Conservation (phyloP, 768 basidiomycete genomes). For the Sistotremastrum suecicum region DNA sequence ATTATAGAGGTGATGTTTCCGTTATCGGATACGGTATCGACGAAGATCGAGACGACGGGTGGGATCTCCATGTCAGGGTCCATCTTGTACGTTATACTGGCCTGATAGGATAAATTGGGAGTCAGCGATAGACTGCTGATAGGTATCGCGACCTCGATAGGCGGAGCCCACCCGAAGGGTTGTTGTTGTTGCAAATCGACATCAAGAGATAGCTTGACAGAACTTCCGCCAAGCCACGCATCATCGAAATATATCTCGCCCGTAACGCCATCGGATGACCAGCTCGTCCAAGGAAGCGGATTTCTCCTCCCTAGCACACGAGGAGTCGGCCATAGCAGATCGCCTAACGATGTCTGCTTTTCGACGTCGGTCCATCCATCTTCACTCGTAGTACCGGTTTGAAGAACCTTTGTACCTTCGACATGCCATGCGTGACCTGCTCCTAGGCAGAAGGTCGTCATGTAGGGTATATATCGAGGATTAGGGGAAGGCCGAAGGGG, state of each 20-base stretch:
- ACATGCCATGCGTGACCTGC: conserved; percentile 60
- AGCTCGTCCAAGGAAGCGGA: conserved; percentile 19
- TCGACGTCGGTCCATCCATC: conserved; percentile 69
- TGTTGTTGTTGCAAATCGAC: no score
- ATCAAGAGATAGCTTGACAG: conserved; percentile 29
- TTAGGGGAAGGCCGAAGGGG: conserved; percentile 34
- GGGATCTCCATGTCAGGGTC: conserved; percentile 9
- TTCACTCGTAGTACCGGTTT: conserved; percentile 12
- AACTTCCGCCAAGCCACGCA: conserved; percentile 62
- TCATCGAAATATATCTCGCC: conserved; percentile 41
- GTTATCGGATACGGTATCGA: conserved; percentile 16
- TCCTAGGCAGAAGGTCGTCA: conserved; percentile 58
- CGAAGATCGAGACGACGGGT: conserved; percentile 21
- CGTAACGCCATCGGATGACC: conserved; percentile 20
- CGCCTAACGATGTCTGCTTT: conserved; percentile 55
- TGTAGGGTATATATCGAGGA: conserved; percentile 36
- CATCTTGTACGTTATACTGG: conserved; percentile 39
- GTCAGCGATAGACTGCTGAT: conserved; percentile 46
- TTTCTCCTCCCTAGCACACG: conserved; percentile 34
- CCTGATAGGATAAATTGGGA: conserved; percentile 30
- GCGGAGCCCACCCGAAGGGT: no score
- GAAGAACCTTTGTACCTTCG: conserved; percentile 36
- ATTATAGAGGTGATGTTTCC: conserved; percentile 17
- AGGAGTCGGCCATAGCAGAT: conserved; percentile 57
- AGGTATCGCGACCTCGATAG: conserved; percentile 39